Conservation (phyloP, 208 protist genomes). For the Leishmania braziliensis region DNA sequence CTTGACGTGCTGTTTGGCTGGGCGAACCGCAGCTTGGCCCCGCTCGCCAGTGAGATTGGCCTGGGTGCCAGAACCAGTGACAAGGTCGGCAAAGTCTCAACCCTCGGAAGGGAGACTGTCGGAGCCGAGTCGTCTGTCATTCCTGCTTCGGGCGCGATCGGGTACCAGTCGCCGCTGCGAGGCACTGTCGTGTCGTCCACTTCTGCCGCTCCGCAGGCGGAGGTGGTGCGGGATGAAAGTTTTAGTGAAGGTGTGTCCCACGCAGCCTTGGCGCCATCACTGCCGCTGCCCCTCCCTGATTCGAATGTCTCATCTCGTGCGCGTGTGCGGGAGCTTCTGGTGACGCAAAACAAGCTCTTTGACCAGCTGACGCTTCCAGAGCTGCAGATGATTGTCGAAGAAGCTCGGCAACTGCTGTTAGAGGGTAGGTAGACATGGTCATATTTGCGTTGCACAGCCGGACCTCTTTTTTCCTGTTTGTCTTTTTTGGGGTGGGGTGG, state of each 20-base stretch:
- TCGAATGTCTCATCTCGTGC: constrained; percentile 13
- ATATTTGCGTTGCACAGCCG: background rate
- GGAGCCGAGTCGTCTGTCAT: background rate
- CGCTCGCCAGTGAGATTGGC: constrained; percentile 17
- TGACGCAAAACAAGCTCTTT: constrained; percentile 57
- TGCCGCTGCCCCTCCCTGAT: background rate
- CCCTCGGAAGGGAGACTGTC: background rate
- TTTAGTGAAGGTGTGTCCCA: background rate
- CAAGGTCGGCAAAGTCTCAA: background rate
- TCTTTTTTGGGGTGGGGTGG: too few species aligned
- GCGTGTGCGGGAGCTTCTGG: constrained; percentile 24
- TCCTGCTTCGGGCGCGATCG: too few species aligned
- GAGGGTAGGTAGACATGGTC: background rate
- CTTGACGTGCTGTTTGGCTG: constrained; percentile 41
- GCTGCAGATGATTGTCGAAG: constrained; percentile 66
- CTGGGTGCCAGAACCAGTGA: background rate
- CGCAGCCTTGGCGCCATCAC: background rate
- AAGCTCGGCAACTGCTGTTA: constrained; percentile 40
- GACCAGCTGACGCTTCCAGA: constrained; percentile 62
- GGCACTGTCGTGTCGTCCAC: constrained; percentile 4
- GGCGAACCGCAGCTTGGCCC: constrained; percentile 24
- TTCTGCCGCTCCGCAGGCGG: background rate
- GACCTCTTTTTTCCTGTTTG: background rate
- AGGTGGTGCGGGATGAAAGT: background rate
- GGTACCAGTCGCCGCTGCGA: background rate